Evolutionary conservation across 2,329 filamentous ascomycete genomes (phyloP).

Genomic region (Remersonia thermophila): DNA sequence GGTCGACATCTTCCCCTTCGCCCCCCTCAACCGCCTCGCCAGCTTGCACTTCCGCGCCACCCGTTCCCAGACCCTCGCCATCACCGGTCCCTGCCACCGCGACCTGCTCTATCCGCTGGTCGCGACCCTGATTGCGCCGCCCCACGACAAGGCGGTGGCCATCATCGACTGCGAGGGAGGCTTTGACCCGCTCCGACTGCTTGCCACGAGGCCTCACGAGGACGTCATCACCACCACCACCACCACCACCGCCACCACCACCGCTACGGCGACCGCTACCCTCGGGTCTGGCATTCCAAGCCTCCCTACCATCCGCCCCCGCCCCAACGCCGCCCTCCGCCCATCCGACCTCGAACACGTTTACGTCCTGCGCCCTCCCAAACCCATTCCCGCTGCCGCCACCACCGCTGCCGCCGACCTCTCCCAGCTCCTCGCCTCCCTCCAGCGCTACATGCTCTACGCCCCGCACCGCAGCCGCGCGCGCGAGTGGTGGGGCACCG

Average conservation of each 20-base stretch:
- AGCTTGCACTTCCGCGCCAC: slow-evolving; percentile 36
- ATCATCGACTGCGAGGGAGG: slow-evolving; percentile 43
- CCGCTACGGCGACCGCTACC: background rate
- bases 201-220: slow-evolving; percentile 16
- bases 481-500: slow-evolving; percentile 46
- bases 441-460: slow-evolving; percentile 40
- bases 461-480: slow-evolving; percentile 29
- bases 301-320: slow-evolving; percentile 31
- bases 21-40: slow-evolving; percentile 34
- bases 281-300: slow-evolving; percentile 26
- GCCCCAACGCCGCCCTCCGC: slow-evolving; percentile 9
- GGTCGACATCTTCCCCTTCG: slow-evolving; percentile 26
- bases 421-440: slow-evolving; percentile 26
- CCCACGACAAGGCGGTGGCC: slow-evolving; percentile 36
- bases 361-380: slow-evolving; percentile 10
- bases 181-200: slow-evolving; percentile 41
- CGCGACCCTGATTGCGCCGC: slow-evolving; percentile 36
- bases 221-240: background rate
- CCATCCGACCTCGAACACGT: background rate
- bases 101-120: slow-evolving; percentile 45
- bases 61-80: slow-evolving; percentile 33
- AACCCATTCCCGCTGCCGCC: background rate
- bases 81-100: slow-evolving; percentile 37
- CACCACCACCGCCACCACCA: background rate
- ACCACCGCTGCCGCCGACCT: slow-evolving; percentile 2